These are phyloP conservation scores for Daldinia childiae DNA, from an alignment of 495 filamentous ascomycete genomes.

Conservation along the genomic window DNA sequence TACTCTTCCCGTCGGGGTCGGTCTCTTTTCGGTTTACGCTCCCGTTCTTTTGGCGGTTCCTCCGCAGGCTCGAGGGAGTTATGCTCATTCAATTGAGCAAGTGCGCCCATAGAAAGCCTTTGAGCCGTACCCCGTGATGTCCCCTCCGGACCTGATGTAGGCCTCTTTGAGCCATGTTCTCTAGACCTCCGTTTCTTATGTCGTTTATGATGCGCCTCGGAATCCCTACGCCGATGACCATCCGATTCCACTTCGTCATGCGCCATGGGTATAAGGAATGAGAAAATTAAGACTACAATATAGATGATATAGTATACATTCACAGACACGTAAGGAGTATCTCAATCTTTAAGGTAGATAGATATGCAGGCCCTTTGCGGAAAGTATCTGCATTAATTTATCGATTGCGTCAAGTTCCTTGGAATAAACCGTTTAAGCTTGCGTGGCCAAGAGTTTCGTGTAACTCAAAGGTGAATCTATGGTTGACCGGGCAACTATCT, in stretches of 20 bases:
- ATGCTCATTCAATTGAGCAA: conserved; percentile 69
- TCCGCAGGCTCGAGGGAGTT: conserved; percentile 52
- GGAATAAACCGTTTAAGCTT: conserved; percentile 15
- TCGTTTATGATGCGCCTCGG: conserved; percentile 39
- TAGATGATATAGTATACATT: conserved; percentile 14
- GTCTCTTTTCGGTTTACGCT: conserved; percentile 36
- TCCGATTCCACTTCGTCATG: conserved; percentile 46
- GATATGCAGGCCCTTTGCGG: conserved; percentile 36
- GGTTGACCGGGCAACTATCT: conserved; percentile 55
- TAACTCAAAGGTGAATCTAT: conserved; percentile 42
- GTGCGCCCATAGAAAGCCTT: conserved; percentile 63
- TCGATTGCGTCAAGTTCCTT: conserved; percentile 31
- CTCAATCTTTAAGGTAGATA: background rate
- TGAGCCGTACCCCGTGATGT: conserved; percentile 33
- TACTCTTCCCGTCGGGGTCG: conserved; percentile 35
- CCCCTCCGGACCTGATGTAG: conserved; percentile 31
- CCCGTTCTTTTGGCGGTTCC: conserved; percentile 40
- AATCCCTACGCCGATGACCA: conserved; percentile 43
- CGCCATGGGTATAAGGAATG: conserved; percentile 36
- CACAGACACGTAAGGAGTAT: background rate
- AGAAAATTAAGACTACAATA: background rate
- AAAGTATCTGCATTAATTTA: conserved; percentile 35
- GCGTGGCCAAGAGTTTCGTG: conserved; percentile 27
- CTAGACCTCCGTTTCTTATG: conserved; percentile 43
- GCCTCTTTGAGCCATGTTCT: conserved; percentile 36